Conservation (phyloP, 331 rosid species). For the Phaseolus coccineus region DNA sequence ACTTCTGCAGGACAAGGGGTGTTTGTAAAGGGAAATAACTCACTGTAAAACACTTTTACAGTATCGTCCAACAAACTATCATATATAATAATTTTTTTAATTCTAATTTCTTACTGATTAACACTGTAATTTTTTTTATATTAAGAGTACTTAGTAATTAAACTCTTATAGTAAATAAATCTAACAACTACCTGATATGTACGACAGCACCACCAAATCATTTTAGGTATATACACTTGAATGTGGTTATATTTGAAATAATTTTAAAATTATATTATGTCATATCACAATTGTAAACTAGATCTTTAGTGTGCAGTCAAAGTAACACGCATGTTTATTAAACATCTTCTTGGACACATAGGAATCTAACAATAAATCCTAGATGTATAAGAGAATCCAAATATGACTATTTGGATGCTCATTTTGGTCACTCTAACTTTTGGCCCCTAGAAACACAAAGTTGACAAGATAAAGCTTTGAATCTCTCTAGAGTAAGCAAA, state of each 20-base stretch:
- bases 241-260: not conserved
- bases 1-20: not conserved
- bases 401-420: not conserved
- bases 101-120: not conserved
- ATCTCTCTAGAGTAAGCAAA: not conserved
- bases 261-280: too few species aligned
- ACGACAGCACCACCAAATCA: slow-evolving; percentile 24
- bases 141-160: too few species aligned
- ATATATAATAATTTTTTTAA: too few species aligned
- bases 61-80: too few species aligned
- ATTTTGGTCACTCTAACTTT: slow-evolving; percentile 1
- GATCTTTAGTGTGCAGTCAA: too few species aligned
- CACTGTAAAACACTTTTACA: too few species aligned
- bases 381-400: slow-evolving; percentile 15
- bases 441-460: not conserved
- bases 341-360: not conserved
- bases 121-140: too few species aligned
- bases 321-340: slow-evolving; percentile 1
- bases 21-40: too few species aligned
- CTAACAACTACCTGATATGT: slow-evolving; percentile 28
- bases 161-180: slow-evolving; percentile 1
- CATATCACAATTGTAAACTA: too few species aligned
- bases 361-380: slow-evolving; percentile 26
- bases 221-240: slow-evolving; percentile 21
- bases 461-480: slow-evolving; percentile 1